A percentile compares a stretch with the other conserved stretches of the same genome.
Conservation (phyloP, 345 rosid genomes). For the Bruguiera gymnorhiza region DNA sequence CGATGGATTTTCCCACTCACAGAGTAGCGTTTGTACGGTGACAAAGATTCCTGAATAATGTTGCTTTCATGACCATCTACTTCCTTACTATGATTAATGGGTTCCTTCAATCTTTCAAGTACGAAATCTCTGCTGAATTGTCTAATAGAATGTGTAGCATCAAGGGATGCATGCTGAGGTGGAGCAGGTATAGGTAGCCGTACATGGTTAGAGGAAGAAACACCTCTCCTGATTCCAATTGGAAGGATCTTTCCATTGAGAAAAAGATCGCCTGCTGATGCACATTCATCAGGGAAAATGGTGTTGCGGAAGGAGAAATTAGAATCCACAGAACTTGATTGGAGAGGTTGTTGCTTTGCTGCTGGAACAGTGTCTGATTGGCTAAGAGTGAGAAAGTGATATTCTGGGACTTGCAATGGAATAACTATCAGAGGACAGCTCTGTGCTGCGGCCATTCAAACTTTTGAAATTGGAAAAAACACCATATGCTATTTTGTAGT, state of each 20-base stretch:
- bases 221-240: not conserved
- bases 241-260: constrained; percentile 22
- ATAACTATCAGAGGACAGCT: constrained; percentile 22
- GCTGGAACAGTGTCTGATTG: constrained; percentile 4
- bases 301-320: not conserved
- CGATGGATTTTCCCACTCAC: too few relatives aligned
- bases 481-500: too few relatives aligned
- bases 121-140: not conserved
- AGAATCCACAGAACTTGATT: not conserved
- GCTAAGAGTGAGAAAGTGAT: constrained; percentile 30
- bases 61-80: not conserved
- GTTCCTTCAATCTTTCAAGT: not conserved
- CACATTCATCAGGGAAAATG: constrained; percentile 11
- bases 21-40: not conserved
- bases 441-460: constrained; percentile 19
- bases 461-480: too few relatives aligned
- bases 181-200: not conserved
- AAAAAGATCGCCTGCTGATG: constrained; percentile 29
- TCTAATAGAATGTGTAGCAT: not conserved
- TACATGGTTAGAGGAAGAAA: not conserved
- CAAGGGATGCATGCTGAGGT: not conserved
- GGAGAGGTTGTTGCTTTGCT: not conserved
- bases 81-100: not conserved
- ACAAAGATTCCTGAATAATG: not conserved
- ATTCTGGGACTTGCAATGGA: constrained; percentile 24